Conservation (phyloP, 768 basidiomycete genomes). For the Clitopilus passeckerianus region DNA sequence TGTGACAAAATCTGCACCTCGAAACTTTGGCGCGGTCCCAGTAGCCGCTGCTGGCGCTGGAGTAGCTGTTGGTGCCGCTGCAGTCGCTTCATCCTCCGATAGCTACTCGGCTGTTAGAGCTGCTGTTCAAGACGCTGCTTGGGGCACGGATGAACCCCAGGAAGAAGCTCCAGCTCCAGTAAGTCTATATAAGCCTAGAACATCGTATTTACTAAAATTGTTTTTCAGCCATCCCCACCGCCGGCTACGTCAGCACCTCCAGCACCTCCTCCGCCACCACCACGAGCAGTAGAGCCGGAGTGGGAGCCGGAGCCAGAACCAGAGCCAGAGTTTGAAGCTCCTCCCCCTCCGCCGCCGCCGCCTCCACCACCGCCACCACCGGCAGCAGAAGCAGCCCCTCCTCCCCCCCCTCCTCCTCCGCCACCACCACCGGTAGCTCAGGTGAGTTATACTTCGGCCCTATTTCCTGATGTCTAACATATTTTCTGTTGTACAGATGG, state of each 20-base stretch:
- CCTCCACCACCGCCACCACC: constrained; percentile 50
- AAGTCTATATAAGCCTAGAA: constrained; percentile 6
- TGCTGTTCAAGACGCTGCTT: constrained; percentile 24
- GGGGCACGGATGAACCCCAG: constrained; percentile 22
- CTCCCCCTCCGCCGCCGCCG: constrained; percentile 24
- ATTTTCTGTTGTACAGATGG: constrained; percentile 18
- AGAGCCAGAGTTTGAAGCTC: constrained; percentile 10
- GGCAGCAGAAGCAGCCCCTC: constrained; percentile 26
- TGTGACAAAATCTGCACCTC: constrained; percentile 27
- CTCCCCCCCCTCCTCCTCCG: constrained; percentile 48
- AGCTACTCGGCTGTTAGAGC: constrained; percentile 17
- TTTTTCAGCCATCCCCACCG: constrained; percentile 27
- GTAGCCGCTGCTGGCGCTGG: constrained; percentile 24
- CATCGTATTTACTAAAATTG: background rate
- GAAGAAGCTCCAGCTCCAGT: constrained; percentile 24
- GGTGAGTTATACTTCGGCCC: constrained; percentile 13
- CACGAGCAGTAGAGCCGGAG: constrained; percentile 24
- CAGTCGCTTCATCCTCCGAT: constrained; percentile 20
- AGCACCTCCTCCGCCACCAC: constrained; percentile 25
- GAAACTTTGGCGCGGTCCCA: constrained; percentile 37
- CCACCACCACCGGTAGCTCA: constrained; percentile 38
- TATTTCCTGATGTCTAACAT: background rate
- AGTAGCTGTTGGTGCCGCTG: constrained; percentile 30
- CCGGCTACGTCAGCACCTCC: constrained; percentile 33
- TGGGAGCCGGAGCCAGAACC: constrained; percentile 21